Conservation (phyloP, 2,329 filamentous ascomycete species). For the Epichloe gansuensis region DNA sequence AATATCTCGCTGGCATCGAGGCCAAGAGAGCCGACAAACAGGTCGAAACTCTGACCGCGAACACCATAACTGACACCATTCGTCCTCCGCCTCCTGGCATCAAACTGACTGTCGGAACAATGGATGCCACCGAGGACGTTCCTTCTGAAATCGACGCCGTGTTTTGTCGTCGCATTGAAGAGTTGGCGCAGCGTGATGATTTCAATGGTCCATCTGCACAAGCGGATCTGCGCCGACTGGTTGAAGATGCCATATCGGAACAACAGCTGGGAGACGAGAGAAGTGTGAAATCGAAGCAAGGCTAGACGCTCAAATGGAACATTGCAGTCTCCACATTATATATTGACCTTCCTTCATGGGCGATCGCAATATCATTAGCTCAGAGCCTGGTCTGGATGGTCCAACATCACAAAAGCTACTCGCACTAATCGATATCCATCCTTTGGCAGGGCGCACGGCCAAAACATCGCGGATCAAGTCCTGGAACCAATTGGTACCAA, state of each 20-base stretch:
- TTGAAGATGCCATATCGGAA: conserved; percentile 67
- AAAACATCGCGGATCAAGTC: conserved; percentile 34
- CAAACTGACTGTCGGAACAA: conserved; percentile 63
- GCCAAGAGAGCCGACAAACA: conserved; percentile 14
- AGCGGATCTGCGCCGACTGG: conserved; percentile 61
- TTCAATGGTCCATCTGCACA: conserved; percentile 76
- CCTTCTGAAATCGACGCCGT: conserved; percentile 62
- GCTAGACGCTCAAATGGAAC: conserved; percentile 32
- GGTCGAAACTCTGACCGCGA: conserved; percentile 18
- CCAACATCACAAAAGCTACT: conserved; percentile 37
- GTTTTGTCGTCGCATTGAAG: conserved; percentile 76
- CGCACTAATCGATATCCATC: conserved; percentile 45
- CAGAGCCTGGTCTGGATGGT: conserved; percentile 30
- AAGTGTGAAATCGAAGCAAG: conserved; percentile 50
- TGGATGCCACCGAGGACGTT: conserved; percentile 50
- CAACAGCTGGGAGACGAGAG: conserved; percentile 51
- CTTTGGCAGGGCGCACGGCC: conserved; percentile 26
- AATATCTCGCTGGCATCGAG: conserved; percentile 46
- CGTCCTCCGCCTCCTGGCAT: conserved; percentile 65
- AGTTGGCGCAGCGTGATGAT: conserved; percentile 71
- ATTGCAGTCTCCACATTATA: conserved; percentile 47
- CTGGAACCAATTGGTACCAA: conserved; percentile 41
- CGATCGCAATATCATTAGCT: conserved; percentile 42
- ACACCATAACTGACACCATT: conserved; percentile 26
- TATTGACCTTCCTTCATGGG: conserved; percentile 39